phyloP scores from a whole-genome alignment of 139 green algal genomes.

The Parachlorella kessleri region DNA sequence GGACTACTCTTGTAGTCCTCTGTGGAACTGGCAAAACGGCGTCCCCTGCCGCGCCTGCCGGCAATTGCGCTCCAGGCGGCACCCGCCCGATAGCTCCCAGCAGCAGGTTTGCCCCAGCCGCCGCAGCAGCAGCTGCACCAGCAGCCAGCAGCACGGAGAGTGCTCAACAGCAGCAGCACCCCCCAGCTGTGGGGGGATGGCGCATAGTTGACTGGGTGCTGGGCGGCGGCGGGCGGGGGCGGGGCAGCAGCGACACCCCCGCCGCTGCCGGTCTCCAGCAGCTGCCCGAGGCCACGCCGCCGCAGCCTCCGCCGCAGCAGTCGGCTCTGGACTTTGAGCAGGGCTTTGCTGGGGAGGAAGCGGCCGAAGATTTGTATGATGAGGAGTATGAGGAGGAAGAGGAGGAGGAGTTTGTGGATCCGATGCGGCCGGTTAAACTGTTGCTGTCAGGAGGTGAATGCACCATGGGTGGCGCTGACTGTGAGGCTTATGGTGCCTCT shows the following conservation, averaged over 20 bases:
- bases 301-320: neutral
- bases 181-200: neutral
- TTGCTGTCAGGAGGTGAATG: constrained; percentile 49
- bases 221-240: neutral
- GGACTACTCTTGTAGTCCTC: no score
- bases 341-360: neutral
- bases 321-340: neutral
- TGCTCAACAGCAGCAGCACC: neutral
- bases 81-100: no score
- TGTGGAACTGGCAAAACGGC: no score
- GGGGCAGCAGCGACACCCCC: no score
- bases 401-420: constrained; percentile 35
- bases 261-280: no score
- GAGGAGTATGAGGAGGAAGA: constrained; percentile 33
- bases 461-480: neutral
- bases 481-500: no score
- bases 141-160: neutral
- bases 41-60: no score
- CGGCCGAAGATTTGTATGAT: neutral
- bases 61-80: no score
- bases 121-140: no score
- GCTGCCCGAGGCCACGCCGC: no score
- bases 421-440: constrained; percentile 45
- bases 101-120: no score
- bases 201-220: constrained; percentile 1